These are phyloP conservation scores for Alloteropsis semialata DNA, from an alignment of 176 grass and related monocot genomes.

Conservation along the genomic window DNA sequence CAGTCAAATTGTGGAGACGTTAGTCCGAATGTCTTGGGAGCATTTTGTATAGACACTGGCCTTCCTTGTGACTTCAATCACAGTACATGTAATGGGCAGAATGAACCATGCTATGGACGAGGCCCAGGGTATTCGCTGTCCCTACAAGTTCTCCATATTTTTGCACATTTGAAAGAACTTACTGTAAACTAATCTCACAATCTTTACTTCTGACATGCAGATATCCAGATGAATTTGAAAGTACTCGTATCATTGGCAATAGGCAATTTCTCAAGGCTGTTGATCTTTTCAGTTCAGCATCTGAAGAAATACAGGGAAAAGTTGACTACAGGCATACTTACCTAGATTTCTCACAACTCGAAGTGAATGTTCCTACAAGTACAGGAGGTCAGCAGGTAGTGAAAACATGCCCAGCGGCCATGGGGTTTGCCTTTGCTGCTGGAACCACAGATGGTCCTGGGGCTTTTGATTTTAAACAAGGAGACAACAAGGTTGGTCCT, in stretches of 20 bases:
- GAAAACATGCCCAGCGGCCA: slow-evolving; percentile 90
- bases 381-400: slow-evolving; percentile 39
- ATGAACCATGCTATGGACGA: slow-evolving; percentile 92
- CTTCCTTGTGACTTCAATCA: slow-evolving; percentile 93
- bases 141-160: neutral
- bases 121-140: slow-evolving; percentile 71
- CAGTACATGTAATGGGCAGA: slow-evolving; percentile 93
- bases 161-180: neutral
- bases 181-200: neutral
- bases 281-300: slow-evolving; percentile 75
- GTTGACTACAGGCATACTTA: slow-evolving; percentile 78
- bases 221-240: slow-evolving; percentile 94
- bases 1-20: slow-evolving; percentile 99
- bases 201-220: slow-evolving; percentile 43
- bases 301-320: slow-evolving; percentile 74
- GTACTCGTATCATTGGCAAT: slow-evolving; percentile 81
- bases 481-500: slow-evolving; percentile 69
- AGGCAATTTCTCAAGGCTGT: slow-evolving; percentile 82
- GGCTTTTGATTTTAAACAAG: slow-evolving; percentile 96
- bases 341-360: slow-evolving; percentile 78
- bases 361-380: slow-evolving; percentile 60
- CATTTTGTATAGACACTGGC: slow-evolving; percentile 86
- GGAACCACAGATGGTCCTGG: slow-evolving; percentile 99
- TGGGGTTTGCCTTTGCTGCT: slow-evolving; percentile 98
- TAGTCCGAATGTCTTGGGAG: slow-evolving; percentile 90